These are phyloP conservation scores for Brassica cretica DNA, from an alignment of 345 rosid species.

Conservation along the genomic window DNA sequence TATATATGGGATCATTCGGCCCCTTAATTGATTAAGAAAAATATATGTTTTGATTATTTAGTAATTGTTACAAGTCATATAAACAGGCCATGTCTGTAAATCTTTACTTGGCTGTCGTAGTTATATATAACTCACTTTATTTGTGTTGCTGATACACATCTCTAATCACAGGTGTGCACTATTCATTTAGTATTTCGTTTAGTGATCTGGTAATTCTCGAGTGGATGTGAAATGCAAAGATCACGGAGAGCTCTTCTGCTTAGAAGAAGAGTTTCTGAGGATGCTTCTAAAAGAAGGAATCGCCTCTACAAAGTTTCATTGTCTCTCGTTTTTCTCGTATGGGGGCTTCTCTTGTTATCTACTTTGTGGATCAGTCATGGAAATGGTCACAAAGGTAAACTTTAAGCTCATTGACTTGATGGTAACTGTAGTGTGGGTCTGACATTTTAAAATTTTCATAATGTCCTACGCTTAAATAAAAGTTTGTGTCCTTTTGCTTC, in stretches of 20 bases:
- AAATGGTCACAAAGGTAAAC: constrained; percentile 61
- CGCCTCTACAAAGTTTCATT: constrained; percentile 63
- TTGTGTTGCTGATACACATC: constrained; percentile 18
- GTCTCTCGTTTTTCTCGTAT: constrained; percentile 65
- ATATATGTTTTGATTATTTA: background rate
- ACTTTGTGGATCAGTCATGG: constrained; percentile 67
- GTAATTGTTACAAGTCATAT: background rate
- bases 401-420: background rate
- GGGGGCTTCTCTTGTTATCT: constrained; percentile 74
- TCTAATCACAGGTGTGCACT: constrained; percentile 9
- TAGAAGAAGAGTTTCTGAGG: constrained; percentile 74
- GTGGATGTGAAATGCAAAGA: constrained; percentile 93
- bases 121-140: background rate
- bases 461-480: no score
- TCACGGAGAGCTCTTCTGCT: constrained; percentile 84
- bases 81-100: background rate
- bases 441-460: no score
- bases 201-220: constrained; percentile 19
- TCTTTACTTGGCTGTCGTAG: background rate
- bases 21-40: background rate
- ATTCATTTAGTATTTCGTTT: background rate
- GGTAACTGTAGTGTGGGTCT: no score
- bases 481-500: no score
- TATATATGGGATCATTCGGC: no score
- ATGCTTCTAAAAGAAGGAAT: constrained; percentile 44